Evolutionary conservation across 768 basidiomycete species (phyloP).

Genomic region (Auricularia heimuer): DNA sequence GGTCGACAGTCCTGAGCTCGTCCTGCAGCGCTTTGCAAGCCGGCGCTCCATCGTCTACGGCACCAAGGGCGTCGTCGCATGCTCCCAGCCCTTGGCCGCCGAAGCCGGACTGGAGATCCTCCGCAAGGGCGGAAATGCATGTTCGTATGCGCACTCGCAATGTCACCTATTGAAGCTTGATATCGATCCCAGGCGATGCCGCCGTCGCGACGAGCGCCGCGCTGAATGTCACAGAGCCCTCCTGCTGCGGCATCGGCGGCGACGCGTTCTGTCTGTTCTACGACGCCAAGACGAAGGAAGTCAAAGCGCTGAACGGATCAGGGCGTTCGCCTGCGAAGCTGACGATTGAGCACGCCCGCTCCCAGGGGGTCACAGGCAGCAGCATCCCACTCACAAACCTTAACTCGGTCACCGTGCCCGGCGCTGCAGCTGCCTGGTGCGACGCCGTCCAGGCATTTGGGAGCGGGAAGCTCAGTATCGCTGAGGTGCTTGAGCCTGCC

Average conservation of each 20-base stretch:
- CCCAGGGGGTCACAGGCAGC: conserved; percentile 55
- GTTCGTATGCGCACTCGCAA: conserved; percentile 28
- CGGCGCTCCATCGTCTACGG: conserved; percentile 81
- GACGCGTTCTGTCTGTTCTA: conserved; percentile 93
- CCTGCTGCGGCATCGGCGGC: conserved; percentile 86
- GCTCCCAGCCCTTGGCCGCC: conserved; percentile 84
- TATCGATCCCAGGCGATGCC: conserved; percentile 61
- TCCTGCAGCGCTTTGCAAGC: conserved; percentile 66
- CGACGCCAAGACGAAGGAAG: conserved; percentile 68
- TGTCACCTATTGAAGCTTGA: no score
- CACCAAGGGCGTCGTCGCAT: conserved; percentile 78
- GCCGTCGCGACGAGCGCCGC: conserved; percentile 91
- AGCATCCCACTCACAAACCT: conserved; percentile 72
- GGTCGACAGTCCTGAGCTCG: conserved; percentile 55
- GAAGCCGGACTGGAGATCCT: conserved; percentile 90
- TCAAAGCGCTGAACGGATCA: conserved; percentile 88
- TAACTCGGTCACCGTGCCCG: conserved; percentile 88
- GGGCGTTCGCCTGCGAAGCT: conserved; percentile 78
- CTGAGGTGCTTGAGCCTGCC: conserved; percentile 78
- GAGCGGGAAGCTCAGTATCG: conserved; percentile 53
- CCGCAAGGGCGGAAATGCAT: conserved; percentile 90
- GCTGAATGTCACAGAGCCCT: conserved; percentile 84
- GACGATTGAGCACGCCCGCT: conserved; percentile 58
- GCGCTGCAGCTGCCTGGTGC: conserved; percentile 92
- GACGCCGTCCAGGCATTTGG: conserved; percentile 82